Base-by-base conservation (phyloP, 2,329 filamentous ascomycete species). In the Raffaelea ambrosiae region DNA sequence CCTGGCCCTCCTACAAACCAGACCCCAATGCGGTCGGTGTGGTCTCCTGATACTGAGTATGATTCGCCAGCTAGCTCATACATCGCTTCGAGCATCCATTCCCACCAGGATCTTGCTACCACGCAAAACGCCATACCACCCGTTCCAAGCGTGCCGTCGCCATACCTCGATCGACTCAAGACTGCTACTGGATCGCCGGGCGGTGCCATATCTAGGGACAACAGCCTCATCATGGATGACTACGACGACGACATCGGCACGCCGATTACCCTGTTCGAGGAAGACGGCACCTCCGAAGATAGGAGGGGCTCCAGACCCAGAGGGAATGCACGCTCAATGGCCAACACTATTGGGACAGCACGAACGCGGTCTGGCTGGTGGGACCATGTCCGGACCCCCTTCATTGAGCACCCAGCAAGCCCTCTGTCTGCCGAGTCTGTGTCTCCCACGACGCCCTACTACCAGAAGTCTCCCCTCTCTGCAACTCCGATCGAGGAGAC, bases 351-450 rank as follows among this genome's bases (percentile, higher is more conserved):
- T 23, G 73, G 70, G 39, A 74, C 43, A 2, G 50, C 77, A 11
- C n/a, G n/a, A n/a, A n/a, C n/a, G n/a, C 73, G 72, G 48, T 83
- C 82, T 22, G 85, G 85, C 19, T 89, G 85, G 84, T 89, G 85
- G 85, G 86, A 87, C 57, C 74, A 86, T 54, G 79, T 89, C 48
- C 82, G 77, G 8, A 86, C 84, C 1, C 85, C 85, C 0, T 88
- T 88, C 57, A 57, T 65, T 16, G 70, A 74, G 26, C 57, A 58
- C 31, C 55, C 72, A 55, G 57, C 63, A 14, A 72, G 70, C 35
- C 70, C 74, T 20, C 65, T 68, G 42, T 66, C 64, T 42, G 64
- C 65, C 42, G 64, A 58, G 55, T 48, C 61, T 44, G 62, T 59
- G 47, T 54, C 52, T 7, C 52, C 54, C 1, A 29, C 46, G 21